Base-by-base conservation (phyloP, 164 flowering plant species). In the Umbilicus rupestris region DNA sequence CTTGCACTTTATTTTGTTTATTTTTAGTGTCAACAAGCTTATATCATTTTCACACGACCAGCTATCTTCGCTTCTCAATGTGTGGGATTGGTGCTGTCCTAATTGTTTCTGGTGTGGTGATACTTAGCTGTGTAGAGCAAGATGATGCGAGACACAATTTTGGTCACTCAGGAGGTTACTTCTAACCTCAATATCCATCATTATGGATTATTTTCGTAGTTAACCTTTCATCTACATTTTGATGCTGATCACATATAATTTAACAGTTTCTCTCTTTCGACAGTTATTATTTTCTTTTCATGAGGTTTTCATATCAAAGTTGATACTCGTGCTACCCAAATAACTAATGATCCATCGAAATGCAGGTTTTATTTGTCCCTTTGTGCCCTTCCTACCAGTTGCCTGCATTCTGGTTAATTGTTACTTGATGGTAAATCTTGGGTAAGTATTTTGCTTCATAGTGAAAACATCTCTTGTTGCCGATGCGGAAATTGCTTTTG, bases 301-400 rank as follows among this genome's bases (percentile, higher is more conserved):
- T 19, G 31, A 9, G 26, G 39, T 11, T 8, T 24, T 57, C 29
- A 16, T 24, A 35, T 35, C 37, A 35, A 35, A 35, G 33, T 14
- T 55, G 22, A 55, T 55, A 26, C 19, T 55, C 11, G 9, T 10
- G 60, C 17, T 29, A 26, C 17, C 33, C 5, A 55, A 55, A 5
- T 55, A 24, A 29, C 16, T 28, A 29, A 58, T 35, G 65, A 15
- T 35, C 59, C 5, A 71, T 37, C 17, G n/a, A 70, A 46, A 64
- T 78, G 70, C 95, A 94, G 99, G 99, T 74, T 94, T 94, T 78
- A 68, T 82, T 47, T 94, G 99, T 81, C 98, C 98, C 30, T 85
- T 86, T 69, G 92, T 93, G 69, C 98, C 98, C 1, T 75, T 88
- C 68, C 85, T 93, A 11, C 98, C 98, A 3, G 79, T 88, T 71